Evolutionary conservation across 768 basidiomycete species (phyloP).

Genomic region (Rhizopogon vinicolor): DNA sequence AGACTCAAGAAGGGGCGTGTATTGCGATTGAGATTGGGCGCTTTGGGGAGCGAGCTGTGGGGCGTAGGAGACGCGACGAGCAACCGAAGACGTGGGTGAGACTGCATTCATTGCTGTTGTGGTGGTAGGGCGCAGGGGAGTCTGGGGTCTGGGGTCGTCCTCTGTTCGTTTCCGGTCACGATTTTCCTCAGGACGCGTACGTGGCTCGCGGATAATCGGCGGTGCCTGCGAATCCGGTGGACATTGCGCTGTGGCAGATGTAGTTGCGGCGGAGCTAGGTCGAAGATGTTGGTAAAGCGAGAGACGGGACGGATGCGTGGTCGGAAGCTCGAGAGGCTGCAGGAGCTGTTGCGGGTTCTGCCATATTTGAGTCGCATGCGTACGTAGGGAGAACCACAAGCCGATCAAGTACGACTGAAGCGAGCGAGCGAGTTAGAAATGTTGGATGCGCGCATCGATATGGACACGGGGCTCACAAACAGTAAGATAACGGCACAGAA

Average conservation of each 20-base stretch:
- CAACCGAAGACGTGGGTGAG: constrained; percentile 41
- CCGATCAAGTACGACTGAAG: constrained; percentile 91
- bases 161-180: constrained; percentile 28
- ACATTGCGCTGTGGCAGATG: neutral
- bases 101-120: constrained; percentile 21
- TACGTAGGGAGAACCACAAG: constrained; percentile 97
- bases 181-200: constrained; percentile 45
- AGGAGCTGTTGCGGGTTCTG: constrained; percentile 90
- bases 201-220: constrained; percentile 12
- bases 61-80: constrained; percentile 56
- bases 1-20: constrained; percentile 69
- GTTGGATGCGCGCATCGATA: neutral
- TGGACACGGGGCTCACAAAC: constrained; percentile 52
- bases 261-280: constrained; percentile 26
- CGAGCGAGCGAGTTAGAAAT: constrained; percentile 2
- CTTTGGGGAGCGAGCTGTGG: constrained; percentile 26
- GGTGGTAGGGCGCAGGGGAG: constrained; percentile 17
- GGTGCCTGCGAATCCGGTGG: constrained; percentile 6
- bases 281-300: constrained; percentile 62
- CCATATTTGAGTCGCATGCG: constrained; percentile 98
- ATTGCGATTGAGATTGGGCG: constrained; percentile 18
- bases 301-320: constrained; percentile 37
- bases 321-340: constrained; percentile 57
- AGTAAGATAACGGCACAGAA: constrained; percentile 88
- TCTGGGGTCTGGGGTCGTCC: constrained; percentile 33